Conservation (phyloP, 1,284 basidiomycete genomes). For the Pyrrhoderma lamaoense region DNA sequence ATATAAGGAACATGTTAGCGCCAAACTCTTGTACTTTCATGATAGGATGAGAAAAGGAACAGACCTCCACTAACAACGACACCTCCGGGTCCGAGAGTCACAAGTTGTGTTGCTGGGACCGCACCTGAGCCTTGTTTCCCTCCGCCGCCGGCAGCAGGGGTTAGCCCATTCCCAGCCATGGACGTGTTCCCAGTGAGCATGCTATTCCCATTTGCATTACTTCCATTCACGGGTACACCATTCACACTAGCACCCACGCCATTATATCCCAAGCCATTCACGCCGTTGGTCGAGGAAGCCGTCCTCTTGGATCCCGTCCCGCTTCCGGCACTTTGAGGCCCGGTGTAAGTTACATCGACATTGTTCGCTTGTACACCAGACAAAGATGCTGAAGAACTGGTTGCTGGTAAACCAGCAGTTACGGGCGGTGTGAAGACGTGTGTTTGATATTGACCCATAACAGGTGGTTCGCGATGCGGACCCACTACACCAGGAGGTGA, state of each 20-base stretch:
- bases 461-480: slow-evolving; percentile 28
- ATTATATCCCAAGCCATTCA: no score
- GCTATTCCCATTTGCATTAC: background rate
- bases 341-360: background rate
- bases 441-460: slow-evolving; percentile 44
- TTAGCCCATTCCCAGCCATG: background rate
- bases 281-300: no score
- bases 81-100: slow-evolving; percentile 17
- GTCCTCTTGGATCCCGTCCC: no score
- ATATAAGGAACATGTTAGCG: slow-evolving; percentile 10
- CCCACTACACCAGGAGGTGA: slow-evolving; percentile 18
- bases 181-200: background rate
- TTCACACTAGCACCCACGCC: no score
- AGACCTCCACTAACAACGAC: slow-evolving; percentile 17
- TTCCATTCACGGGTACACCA: background rate
- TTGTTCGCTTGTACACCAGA: background rate
- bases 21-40: background rate
- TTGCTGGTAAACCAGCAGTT: slow-evolving; percentile 45
- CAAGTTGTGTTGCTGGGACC: slow-evolving; percentile 14
- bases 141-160: background rate
- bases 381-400: background rate
- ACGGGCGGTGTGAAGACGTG: slow-evolving; percentile 65
- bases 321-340: no score
- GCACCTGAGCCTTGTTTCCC: background rate
- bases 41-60: background rate